These are phyloP conservation scores for Leccinum laetum DNA, from an alignment of 1,284 basidiomycete genomes.

Conservation along the genomic window DNA sequence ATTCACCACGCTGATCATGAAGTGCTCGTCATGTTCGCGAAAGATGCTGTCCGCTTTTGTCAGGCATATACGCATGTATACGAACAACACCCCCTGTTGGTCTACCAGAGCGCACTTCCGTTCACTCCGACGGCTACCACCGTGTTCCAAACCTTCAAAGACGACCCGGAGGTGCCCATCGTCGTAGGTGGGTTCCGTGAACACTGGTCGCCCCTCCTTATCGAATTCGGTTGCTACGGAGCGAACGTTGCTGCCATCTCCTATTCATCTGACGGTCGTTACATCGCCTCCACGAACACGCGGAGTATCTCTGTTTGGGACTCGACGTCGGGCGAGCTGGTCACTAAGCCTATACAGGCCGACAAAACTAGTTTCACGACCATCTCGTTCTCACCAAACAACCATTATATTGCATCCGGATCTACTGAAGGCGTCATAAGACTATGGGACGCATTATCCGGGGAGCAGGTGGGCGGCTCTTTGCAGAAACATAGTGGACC, in stretches of 20 bases:
- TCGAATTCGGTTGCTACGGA: slow-evolving; percentile 25
- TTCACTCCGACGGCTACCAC: slow-evolving; percentile 28
- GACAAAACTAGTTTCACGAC: slow-evolving; percentile 9
- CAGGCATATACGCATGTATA: slow-evolving; percentile 32
- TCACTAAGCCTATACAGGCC: slow-evolving; percentile 18
- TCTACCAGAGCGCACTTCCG: slow-evolving; percentile 34
- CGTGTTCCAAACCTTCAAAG: slow-evolving; percentile 29
- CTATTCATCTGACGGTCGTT: slow-evolving; percentile 28
- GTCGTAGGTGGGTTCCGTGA: slow-evolving; percentile 32
- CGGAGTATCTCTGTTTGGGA: slow-evolving; percentile 28
- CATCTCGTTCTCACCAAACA: slow-evolving; percentile 31
- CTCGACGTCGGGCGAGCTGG: slow-evolving; percentile 29
- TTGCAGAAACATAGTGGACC: slow-evolving; percentile 20
- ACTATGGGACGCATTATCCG: slow-evolving; percentile 29
- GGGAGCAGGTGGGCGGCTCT: slow-evolving; percentile 15
- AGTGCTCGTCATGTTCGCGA: slow-evolving; percentile 16
- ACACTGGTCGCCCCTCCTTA: slow-evolving; percentile 33
- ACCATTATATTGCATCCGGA: slow-evolving; percentile 27
- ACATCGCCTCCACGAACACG: slow-evolving; percentile 29
- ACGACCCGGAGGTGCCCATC: slow-evolving; percentile 22
- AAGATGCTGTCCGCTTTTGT: slow-evolving; percentile 32
- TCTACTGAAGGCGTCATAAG: slow-evolving; percentile 18
- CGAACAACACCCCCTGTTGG: slow-evolving; percentile 35
- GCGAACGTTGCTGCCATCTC: slow-evolving; percentile 18
- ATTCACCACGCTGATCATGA: slow-evolving; percentile 12